phyloP scores from a whole-genome alignment of 2,329 filamentous ascomycete species.

The Fusarium protoensiforme region DNA sequence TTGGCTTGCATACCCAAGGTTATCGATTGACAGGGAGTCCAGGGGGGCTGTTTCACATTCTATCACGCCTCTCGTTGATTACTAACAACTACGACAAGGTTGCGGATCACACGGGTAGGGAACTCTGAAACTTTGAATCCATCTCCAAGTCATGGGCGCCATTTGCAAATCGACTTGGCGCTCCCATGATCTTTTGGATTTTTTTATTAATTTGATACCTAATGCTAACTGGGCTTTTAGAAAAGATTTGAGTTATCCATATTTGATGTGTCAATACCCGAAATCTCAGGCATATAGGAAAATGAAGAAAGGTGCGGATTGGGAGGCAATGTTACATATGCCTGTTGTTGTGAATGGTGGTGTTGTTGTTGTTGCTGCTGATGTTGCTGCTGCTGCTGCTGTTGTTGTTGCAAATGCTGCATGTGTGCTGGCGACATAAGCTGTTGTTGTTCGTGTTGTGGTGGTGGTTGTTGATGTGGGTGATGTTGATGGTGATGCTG shows the following conservation, averaged over 20 bases:
- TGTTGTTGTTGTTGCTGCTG: background rate
- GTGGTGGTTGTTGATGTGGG: constrained; percentile 52
- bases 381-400: background rate
- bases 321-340: background rate
- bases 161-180: background rate
- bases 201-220: background rate
- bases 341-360: background rate
- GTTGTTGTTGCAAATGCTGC: constrained; percentile 7
- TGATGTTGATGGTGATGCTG: background rate
- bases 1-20: background rate
- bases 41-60: background rate
- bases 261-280: background rate
- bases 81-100: background rate
- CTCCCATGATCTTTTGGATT: background rate
- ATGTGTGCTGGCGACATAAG: background rate
- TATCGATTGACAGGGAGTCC: background rate
- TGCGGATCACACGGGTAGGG: background rate
- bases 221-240: background rate
- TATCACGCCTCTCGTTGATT: background rate
- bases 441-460: background rate
- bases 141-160: background rate
- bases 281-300: background rate
- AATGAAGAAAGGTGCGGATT: background rate
- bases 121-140: background rate
- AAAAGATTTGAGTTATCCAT: background rate